Evolutionary conservation across 2,329 filamentous ascomycete genomes (phyloP), one percentile per base, ranked within the genome.

Genomic region (Epichloe scottii): DNA sequence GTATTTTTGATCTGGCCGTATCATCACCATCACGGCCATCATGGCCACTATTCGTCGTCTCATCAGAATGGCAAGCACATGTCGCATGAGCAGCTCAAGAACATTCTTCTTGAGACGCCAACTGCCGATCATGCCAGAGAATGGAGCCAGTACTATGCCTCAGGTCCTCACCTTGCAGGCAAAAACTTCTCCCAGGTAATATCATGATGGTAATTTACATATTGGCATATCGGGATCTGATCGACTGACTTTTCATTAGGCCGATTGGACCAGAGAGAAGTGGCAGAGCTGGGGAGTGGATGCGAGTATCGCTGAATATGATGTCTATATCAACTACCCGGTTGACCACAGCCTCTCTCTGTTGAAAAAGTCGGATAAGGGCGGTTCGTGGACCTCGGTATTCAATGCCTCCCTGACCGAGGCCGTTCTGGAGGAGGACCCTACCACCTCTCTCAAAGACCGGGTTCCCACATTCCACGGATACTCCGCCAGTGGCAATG

Each of bases 401-500:
- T 95, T 84, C 61, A 82, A 89, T 62, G 91, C 90, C 0, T 83
- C 80, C 1, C 70, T 97, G 40, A 81, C 87, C 58, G 93, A 98
- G 66, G 89, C 95, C 62, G 76, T 91, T 2, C 71, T 97, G 5
- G 76, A 88, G 0, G 84, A 95, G 49, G 93, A 98, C 64, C 78
- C 82, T 3, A 94, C 89, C 0, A 89, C 82, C 17, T 77, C 81
- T 21, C 71, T 89, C 44, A 68, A 77, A 10, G 78, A 89, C 60
- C 76, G 88, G 33, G 77, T 97, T 23, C 89, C 91, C 1, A 91
- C 85, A 0, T 97, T 97, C 71, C 91, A 97, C 63, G 93, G 91
- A 49, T 97, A 96, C 67, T 95, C 89, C 4, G 89, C 89, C 4
- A 90, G 76, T 54, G 91, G 91, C 30, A 95, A 97, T 65, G 91